phyloP scores from a whole-genome alignment of 768 basidiomycete species.

The Boletus huronensis region DNA sequence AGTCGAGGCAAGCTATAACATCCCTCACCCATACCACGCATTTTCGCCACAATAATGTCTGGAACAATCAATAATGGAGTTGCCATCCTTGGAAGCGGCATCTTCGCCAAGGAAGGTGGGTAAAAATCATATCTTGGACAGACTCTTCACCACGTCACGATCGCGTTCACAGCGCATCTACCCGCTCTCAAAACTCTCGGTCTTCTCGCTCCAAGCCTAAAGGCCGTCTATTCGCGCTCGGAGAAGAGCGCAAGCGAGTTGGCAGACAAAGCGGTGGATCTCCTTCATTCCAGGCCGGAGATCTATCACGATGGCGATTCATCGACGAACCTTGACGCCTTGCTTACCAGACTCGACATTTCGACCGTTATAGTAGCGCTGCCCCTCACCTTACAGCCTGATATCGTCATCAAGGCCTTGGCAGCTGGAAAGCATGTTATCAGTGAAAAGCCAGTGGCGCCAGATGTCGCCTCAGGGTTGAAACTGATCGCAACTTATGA shows the following conservation, averaged over 20 bases:
- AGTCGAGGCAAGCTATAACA: background rate
- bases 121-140: slow-evolving; percentile 7
- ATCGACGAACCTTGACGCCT: slow-evolving; percentile 48
- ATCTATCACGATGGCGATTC: slow-evolving; percentile 56
- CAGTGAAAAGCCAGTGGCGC: slow-evolving; percentile 84
- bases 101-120: slow-evolving; percentile 74
- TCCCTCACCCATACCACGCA: background rate
- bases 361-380: slow-evolving; percentile 69
- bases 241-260: slow-evolving; percentile 54
- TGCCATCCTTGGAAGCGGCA: slow-evolving; percentile 78
- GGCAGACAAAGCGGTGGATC: slow-evolving; percentile 42
- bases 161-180: slow-evolving; percentile 58
- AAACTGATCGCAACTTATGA: slow-evolving; percentile 67
- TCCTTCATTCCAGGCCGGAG: slow-evolving; percentile 39
- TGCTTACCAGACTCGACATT: slow-evolving; percentile 69
- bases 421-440: slow-evolving; percentile 84
- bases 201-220: slow-evolving; percentile 43
- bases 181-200: slow-evolving; percentile 63
- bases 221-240: slow-evolving; percentile 81
- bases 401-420: slow-evolving; percentile 57
- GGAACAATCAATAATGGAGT: slow-evolving; percentile 43
- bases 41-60: slow-evolving; percentile 33
- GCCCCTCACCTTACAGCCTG: slow-evolving; percentile 74
- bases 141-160: slow-evolving; percentile 22
- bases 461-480: slow-evolving; percentile 61